phyloP scores from a whole-genome alignment of 306 rosid species.

The Bauhinia variegata region DNA sequence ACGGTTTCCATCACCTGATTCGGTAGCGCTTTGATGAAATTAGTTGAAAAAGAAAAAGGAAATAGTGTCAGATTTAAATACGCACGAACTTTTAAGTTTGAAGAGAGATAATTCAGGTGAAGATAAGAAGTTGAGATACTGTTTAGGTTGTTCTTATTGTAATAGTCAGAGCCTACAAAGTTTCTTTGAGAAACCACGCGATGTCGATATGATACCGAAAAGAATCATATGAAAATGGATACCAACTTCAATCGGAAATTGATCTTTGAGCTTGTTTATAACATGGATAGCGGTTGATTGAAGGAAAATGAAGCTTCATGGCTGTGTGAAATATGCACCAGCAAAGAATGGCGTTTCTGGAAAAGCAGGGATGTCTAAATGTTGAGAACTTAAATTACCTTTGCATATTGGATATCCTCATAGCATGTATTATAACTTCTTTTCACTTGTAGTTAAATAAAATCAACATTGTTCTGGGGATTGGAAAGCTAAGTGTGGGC shows the following conservation, averaged over 20 bases:
- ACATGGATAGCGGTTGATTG: no score
- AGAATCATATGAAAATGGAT: background rate
- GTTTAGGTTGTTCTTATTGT: background rate
- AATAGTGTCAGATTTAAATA: background rate
- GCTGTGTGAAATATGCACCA: background rate
- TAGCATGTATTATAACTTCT: background rate
- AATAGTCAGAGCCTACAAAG: conserved; percentile 6
- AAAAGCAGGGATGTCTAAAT: background rate
- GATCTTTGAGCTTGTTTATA: no score
- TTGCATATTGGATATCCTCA: conserved; percentile 13
- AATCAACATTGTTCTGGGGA: background rate
- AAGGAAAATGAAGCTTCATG: background rate
- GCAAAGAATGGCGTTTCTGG: background rate
- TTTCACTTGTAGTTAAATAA: background rate
- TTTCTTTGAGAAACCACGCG: background rate
- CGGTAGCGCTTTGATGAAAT: background rate
- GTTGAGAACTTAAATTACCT: conserved; percentile 8
- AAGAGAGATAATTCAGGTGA: background rate
- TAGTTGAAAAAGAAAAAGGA: background rate
- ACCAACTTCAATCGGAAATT: background rate
- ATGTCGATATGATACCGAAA: background rate
- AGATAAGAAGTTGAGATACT: background rate
- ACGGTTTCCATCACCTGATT: background rate
- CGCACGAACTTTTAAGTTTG: background rate
- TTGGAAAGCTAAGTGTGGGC: background rate